These are phyloP conservation scores for Dothiorella sarmentorum DNA, from an alignment of 2,329 filamentous ascomycete species.

Conservation along the genomic window DNA sequence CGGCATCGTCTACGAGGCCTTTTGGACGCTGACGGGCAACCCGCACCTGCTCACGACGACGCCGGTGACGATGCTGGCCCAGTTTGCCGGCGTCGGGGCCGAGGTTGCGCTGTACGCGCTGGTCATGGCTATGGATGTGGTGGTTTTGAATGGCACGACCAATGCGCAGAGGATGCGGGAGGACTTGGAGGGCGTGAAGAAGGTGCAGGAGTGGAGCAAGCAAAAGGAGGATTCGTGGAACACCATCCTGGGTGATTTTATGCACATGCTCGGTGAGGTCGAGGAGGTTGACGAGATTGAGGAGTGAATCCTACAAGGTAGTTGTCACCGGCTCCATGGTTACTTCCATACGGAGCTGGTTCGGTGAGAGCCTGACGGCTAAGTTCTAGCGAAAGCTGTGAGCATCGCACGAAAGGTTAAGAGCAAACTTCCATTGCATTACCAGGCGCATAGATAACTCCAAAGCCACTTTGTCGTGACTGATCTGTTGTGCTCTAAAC, in stretches of 20 bases:
- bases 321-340: no score
- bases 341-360: no score
- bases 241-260: slow-evolving; percentile 14
- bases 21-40: slow-evolving; percentile 62
- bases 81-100: slow-evolving; percentile 38
- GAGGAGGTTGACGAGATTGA: slow-evolving; percentile 1
- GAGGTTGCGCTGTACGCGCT: slow-evolving; percentile 55
- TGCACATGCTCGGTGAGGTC: slow-evolving; percentile 10
- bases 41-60: slow-evolving; percentile 47
- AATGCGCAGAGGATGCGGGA: slow-evolving; percentile 49
- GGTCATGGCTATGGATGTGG: slow-evolving; percentile 51
- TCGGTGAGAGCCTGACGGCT: no score
- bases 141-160: slow-evolving; percentile 57
- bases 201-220: slow-evolving; percentile 30
- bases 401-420: no score
- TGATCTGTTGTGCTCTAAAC: no score
- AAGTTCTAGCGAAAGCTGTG: no score
- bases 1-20: slow-evolving; percentile 55
- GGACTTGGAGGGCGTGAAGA: slow-evolving; percentile 48
- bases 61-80: slow-evolving; percentile 51
- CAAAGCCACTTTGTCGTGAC: no score
- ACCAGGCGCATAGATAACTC: no score
- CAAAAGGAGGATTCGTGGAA: slow-evolving; percentile 13
- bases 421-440: no score
- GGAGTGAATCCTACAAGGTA: no score